phyloP scores from a whole-genome alignment of 1,139 yeast genomes.

The Suhomyces chickasaworum region DNA sequence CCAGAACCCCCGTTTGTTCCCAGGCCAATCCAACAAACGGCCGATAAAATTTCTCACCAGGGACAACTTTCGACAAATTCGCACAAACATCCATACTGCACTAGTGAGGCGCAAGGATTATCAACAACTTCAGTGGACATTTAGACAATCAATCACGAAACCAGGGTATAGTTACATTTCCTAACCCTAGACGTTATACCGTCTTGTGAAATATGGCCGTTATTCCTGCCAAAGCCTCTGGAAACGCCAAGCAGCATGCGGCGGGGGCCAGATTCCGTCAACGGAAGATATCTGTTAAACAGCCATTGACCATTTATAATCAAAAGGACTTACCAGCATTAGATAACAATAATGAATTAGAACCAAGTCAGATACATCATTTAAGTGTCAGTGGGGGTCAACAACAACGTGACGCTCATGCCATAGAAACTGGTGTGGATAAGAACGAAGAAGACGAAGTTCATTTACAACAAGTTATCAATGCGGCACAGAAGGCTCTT shows the following conservation, averaged over 20 bases:
- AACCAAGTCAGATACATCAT: conserved; percentile 50
- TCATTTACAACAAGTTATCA: conserved; percentile 88
- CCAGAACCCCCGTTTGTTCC: neutral
- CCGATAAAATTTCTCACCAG: conserved; percentile 10
- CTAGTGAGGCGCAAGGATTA: conserved; percentile 9
- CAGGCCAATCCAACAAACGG: conserved; percentile 2
- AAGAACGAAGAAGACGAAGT: conserved; percentile 97
- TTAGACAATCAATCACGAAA: conserved; percentile 7
- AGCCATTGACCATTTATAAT: conserved; percentile 75
- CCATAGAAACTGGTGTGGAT: conserved; percentile 96
- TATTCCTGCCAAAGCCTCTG: conserved; percentile 26
- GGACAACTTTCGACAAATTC: conserved; percentile 9
- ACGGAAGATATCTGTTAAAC: conserved; percentile 88
- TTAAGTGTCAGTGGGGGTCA: conserved; percentile 45
- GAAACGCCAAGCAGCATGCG: conserved; percentile 38
- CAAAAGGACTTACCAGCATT: conserved; percentile 80
- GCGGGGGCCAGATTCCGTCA: conserved; percentile 80
- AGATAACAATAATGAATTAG: conserved; percentile 51
- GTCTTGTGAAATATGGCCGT: conserved; percentile 19
- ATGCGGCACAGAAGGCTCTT: conserved; percentile 69
- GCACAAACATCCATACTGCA: conserved; percentile 17
- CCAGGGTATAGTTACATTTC: conserved; percentile 1
- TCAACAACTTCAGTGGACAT: conserved; percentile 1
- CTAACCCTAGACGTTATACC: conserved; percentile 7
- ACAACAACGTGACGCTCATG: conserved; percentile 81